phyloP scores from a whole-genome alignment of 495 filamentous ascomycete genomes.

The Haplographium delicatum region DNA sequence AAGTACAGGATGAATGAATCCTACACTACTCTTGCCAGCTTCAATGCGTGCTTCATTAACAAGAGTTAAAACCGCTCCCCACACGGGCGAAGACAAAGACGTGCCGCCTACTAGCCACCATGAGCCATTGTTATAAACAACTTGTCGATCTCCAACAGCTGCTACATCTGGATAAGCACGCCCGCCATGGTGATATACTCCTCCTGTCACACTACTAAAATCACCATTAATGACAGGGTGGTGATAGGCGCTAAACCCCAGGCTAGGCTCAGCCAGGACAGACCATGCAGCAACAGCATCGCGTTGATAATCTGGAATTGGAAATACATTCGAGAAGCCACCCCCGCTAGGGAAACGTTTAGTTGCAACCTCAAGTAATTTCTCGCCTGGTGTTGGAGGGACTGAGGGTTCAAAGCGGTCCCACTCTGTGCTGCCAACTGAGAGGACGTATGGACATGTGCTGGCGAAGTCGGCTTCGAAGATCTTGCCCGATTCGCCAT shows the following conservation, averaged over 20 bases:
- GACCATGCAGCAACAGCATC: constrained; percentile 25
- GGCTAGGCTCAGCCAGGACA: constrained; percentile 30
- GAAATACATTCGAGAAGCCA: constrained; percentile 44
- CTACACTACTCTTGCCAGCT: constrained; percentile 49
- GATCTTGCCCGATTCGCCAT: constrained; percentile 19
- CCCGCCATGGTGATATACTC: constrained; percentile 17
- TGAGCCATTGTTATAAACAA: constrained; percentile 40
- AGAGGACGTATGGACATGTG: constrained; percentile 43
- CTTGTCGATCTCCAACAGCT: constrained; percentile 54
- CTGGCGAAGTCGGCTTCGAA: constrained; percentile 36
- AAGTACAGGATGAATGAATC: constrained; percentile 50
- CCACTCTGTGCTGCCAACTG: constrained; percentile 33
- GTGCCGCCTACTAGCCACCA: constrained; percentile 49
- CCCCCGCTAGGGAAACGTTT: constrained; percentile 35
- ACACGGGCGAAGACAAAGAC: constrained; percentile 52
- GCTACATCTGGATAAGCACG: constrained; percentile 63
- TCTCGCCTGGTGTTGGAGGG: constrained; percentile 23
- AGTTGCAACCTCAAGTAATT: constrained; percentile 26
- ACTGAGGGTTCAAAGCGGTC: constrained; percentile 25
- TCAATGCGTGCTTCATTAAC: constrained; percentile 59
- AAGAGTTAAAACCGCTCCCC: constrained; percentile 53
- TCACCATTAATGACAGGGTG: constrained; percentile 15
- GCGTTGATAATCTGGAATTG: constrained; percentile 33
- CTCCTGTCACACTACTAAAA: constrained; percentile 49
- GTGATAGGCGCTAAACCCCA: constrained; percentile 34